These are phyloP conservation scores for Hanseniaspora uvarum DNA, from an alignment of 1,139 yeast genomes.

Conservation along the genomic window DNA sequence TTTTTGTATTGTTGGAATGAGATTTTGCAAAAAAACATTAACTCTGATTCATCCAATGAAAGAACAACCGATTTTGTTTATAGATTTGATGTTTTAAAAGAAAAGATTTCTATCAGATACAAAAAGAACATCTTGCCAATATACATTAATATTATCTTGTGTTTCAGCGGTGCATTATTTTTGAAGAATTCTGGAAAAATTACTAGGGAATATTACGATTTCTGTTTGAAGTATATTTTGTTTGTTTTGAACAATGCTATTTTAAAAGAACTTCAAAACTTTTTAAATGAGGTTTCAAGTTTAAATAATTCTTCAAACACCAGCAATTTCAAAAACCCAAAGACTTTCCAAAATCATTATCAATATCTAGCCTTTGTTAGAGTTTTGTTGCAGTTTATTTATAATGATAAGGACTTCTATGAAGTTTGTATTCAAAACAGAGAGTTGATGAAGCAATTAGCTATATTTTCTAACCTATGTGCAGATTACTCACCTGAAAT, in stretches of 20 bases:
- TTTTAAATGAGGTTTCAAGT: conserved; percentile 23
- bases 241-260: conserved; percentile 26
- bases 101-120: conserved; percentile 26
- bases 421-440: conserved; percentile 34
- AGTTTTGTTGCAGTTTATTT: conserved; percentile 46
- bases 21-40: conserved; percentile 17
- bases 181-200: conserved; percentile 19
- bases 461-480: conserved; percentile 26
- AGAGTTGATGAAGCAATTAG: conserved; percentile 33
- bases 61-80: conserved; percentile 19
- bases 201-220: conserved; percentile 22
- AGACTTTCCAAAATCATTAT: conserved; percentile 20
- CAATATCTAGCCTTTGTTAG: conserved; percentile 34
- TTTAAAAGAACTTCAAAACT: conserved; percentile 19
- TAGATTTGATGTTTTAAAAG: conserved; percentile 23
- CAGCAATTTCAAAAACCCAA: conserved; percentile 1
- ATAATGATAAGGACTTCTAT: conserved; percentile 31
- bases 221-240: conserved; percentile 25
- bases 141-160: conserved; percentile 24
- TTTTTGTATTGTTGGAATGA: conserved; percentile 28
- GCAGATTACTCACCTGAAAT: conserved; percentile 19
- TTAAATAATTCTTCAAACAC: background rate
- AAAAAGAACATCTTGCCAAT: conserved; percentile 26
- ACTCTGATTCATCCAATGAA: conserved; percentile 20
- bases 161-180: conserved; percentile 28